Base-by-base conservation (phyloP, 371 early-diverging fungal species). In the Funneliformis caledonium region DNA sequence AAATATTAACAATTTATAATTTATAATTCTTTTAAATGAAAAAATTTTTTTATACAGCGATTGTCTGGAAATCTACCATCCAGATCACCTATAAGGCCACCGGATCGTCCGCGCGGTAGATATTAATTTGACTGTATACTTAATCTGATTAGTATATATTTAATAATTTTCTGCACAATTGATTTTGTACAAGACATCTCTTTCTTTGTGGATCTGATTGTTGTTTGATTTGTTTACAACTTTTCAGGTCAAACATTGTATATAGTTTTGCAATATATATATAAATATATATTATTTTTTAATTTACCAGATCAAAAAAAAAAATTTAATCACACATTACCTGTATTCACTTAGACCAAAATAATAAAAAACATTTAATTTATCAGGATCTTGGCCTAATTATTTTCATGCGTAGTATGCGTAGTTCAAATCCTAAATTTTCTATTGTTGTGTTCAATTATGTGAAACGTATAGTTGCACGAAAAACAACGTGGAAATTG, bases 191-290 rank as follows among this genome's bases (percentile, higher is more conserved):
- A 47, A 48, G 48, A 48, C 48, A 14, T 47, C 22, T n/a, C n/a
- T n/a, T n/a, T 72, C 43, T 68, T 42, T 42, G 19, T 68, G 47
- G 7, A 47, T 48, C 26, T 72, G 8, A 7, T 43, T 22, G 12
- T 48, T 72, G 4, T 26, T 48, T 43, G 48, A 26, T 43, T 45
- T 47, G 48, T 69, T 37, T 72, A 47, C 14, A 68, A 68, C 68
- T 47, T 48, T 19, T 64, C 47, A 4, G 22, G 48, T 72, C 47
- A 12, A 22, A 45, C 48, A 72, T 72, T 72, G 72, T 72, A 72
- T 43, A 72, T 72, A 72, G 47, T 72, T 72, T 72, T 72, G 72
- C 72, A 72, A 70, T 70, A 45, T 72, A 26, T 48, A 68, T 68
- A 52, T 52, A 52, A 16, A 3, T 52, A 50, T 50, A 12, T 50